Percentiles rank a stretch among this genome's conserved stretches.
phyloP scores from a whole-genome alignment of 1,284 basidiomycete genomes.

The Vanrija humicola region DNA sequence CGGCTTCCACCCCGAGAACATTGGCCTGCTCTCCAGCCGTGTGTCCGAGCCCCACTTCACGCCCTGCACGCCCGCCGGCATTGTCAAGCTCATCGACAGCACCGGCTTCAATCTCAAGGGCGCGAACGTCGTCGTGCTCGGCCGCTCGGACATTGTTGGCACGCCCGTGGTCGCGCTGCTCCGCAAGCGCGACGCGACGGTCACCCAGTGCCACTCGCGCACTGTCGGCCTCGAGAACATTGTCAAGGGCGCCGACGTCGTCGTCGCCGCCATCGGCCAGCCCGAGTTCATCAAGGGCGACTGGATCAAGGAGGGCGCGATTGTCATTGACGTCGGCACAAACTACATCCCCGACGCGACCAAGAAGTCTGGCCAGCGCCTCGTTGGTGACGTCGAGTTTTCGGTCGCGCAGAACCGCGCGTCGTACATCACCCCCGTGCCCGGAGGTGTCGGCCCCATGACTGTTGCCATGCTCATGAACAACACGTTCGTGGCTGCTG shows the following conservation, averaged over 20 bases:
- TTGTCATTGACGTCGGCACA: conserved; percentile 95
- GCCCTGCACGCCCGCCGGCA: conserved; percentile 93
- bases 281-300: conserved; percentile 84
- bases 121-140: conserved; percentile 84
- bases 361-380: conserved; percentile 92
- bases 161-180: conserved; percentile 90
- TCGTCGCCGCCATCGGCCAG: conserved; percentile 91
- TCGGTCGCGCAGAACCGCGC: conserved; percentile 71
- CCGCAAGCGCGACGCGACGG: conserved; percentile 85
- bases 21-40: conserved; percentile 88
- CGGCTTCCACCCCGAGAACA: conserved; percentile 99
- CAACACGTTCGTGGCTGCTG: conserved; percentile 83
- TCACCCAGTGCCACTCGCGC: conserved; percentile 94
- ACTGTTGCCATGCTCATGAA: conserved; percentile 98
- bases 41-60: conserved; percentile 85
- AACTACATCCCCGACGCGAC: conserved; percentile 88
- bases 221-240: conserved; percentile 76
- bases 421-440: conserved; percentile 91
- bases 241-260: conserved; percentile 82
- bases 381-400: conserved; percentile 95
- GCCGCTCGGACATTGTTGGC: conserved; percentile 96
- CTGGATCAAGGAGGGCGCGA: conserved; percentile 92
- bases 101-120: conserved; percentile 73
- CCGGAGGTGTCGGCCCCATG: conserved; percentile 98
- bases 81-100: conserved; percentile 82